Evolutionary conservation across 495 filamentous ascomycete species (phyloP), one percentile per base, ranked within the genome.

Genomic region (Lophiostoma macrostomum): DNA sequence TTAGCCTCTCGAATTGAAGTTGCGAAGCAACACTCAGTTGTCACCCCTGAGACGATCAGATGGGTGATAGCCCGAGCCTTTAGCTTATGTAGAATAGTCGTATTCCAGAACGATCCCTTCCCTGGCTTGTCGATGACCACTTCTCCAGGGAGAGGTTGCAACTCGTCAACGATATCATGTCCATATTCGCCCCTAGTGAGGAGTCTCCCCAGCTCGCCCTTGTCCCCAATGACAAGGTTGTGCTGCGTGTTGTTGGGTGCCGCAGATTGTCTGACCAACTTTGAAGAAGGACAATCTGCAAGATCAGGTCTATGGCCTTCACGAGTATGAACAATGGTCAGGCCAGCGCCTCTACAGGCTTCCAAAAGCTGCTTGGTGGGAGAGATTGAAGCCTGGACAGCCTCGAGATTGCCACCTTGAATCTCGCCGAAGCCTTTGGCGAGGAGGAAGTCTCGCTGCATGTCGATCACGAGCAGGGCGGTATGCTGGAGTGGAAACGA

Each of bases 261-360:
- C 3, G 66, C 71, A 7, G 70, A 62, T 42, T 81, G 76, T 19
- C 76, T 68, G 7, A 72, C 58, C 32, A 68, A 55, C 50, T 79
- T 80, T 23, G 73, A 72, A 0, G 77, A 72, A 3, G 78, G 74
- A 37, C 73, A 71, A 55, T 80, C 78, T 7, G 73, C 72, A 11
- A 80, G 65, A 49, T 78, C 71, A 0, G 73, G 74, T 10, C 68
- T 53, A 44, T 78, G 74, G 8, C 75, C 74, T 54, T 65, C 63
- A 18, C 63, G 59, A 12, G 63, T 65, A 36, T 65, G 63, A 14
- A 65, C 52, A 11, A 65, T 49, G 4, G 55, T 51, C 56, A 65
- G 27, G 1, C 76, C 76, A 11, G 71, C 70, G 19, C 71, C 65
- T 20, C 84, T 80, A 44, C 84, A 87, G 5, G 71, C 63, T 28